Conservation (phyloP, 345 rosid species). For the Reutealis trisperma region DNA sequence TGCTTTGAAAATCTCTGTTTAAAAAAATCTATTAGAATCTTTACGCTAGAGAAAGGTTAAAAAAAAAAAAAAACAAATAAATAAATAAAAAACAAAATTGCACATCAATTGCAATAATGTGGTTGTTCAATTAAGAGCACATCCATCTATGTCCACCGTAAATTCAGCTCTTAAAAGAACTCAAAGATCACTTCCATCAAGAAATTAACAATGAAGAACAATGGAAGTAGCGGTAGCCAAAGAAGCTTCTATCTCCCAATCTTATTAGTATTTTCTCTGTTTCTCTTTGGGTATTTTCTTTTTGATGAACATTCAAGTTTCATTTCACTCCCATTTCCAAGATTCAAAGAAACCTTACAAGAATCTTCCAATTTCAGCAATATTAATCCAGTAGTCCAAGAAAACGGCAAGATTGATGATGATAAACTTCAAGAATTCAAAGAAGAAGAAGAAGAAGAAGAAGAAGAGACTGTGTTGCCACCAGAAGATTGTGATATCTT, state of each 20-base stretch:
- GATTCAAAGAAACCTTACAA: not conserved
- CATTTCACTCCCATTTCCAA: conserved; percentile 3
- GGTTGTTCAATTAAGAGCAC: not conserved
- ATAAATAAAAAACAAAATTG: not conserved
- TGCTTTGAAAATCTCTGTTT: no score
- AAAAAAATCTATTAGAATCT: no score
- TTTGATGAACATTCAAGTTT: not conserved
- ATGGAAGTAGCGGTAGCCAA: not conserved
- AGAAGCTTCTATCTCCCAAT: not conserved
- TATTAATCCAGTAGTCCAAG: not conserved
- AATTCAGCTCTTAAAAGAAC: not conserved
- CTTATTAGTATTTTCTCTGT: not conserved
- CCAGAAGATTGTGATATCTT: conserved; percentile 25
- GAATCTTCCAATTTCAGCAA: not conserved
- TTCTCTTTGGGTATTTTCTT: conserved; percentile 3
- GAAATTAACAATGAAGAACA: not conserved
- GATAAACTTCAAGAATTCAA: not conserved
- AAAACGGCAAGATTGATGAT: not conserved
- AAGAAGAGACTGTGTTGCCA: not conserved
- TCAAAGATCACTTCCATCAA: not conserved
- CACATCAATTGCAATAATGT: not conserved
- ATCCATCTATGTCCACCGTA: not conserved
- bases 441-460: not conserved
- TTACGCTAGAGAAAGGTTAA: not conserved
- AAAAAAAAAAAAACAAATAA: not conserved